Evolutionary conservation across 1,284 basidiomycete genomes (phyloP), one percentile per base, ranked within the genome.

Genomic region (Melampsora americana): DNA sequence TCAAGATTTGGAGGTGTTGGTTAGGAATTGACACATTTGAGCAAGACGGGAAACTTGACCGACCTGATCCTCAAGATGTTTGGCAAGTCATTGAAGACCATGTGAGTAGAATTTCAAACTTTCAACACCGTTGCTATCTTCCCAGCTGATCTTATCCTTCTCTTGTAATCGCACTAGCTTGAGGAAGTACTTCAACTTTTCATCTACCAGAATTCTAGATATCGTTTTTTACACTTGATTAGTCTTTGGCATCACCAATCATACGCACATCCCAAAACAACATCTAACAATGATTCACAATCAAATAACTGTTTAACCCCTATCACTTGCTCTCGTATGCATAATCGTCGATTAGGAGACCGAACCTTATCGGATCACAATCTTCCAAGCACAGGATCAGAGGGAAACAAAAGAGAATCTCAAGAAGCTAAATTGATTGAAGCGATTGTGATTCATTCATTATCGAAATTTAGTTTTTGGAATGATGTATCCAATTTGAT

Each of bases 1-100:
- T 56, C 26, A n/a, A 56, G 53, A 56, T 56, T 23, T 56, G 53
- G 53, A 56, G 53, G 53, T 56, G 26, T 28, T 56, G 53, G 53
- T 18, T 56, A 56, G 53, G 53, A n/a, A 28, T 56, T 23, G 53
- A 56, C 53, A 56, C 53, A 12, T 56, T 23, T 28, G 53, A 56
- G 53, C 53, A 56, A 28, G 53, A 56, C 26, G 26, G 53, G 5
- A 28, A 56, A 56, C 7, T 56, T 7, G 53, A 56, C 11, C n/a
- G 53, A 23, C 53, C 53, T n/a, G 53, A 56, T 56, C 53, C 53
- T 23, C 20, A 28, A 28, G 53, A 56, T 14, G 53, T 56, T 56
- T 56, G 53, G 53, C 53, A 56, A 23, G 53, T 56, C 20, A 56
- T 56, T 56, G 53, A 56, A 18, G n/a, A 28, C 20, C 53, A 56